Percentiles rank a stretch among this genome's conserved stretches.
Conservation (phyloP, 495 filamentous ascomycete species). For the Neurospora terricola region DNA sequence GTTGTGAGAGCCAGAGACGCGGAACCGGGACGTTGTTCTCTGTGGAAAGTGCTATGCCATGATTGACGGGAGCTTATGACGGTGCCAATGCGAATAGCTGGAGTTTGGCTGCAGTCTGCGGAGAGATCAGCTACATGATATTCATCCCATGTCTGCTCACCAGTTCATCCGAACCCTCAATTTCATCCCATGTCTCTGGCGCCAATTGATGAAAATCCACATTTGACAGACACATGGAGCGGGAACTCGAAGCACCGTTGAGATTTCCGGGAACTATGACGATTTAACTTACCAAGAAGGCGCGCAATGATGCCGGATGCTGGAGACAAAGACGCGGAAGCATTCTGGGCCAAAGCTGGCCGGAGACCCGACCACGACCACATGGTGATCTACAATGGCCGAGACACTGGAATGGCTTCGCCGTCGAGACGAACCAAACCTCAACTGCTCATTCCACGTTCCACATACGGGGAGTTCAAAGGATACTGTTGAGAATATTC, state of each 20-base stretch:
- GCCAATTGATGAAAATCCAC: conserved; percentile 1
- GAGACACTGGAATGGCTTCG: conserved; percentile 3
- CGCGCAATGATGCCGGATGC: conserved; percentile 14
- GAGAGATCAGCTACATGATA: not conserved
- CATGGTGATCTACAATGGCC: conserved; percentile 9
- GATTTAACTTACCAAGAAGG: not conserved
- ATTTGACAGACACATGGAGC: not conserved
- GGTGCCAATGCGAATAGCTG: conserved; percentile 5
- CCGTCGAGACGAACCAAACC: conserved; percentile 13
- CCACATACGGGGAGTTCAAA: not conserved
- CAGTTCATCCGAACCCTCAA: not conserved
- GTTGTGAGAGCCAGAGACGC: conserved; percentile 12
- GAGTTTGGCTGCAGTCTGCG: not conserved
- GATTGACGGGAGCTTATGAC: conserved; percentile 17
- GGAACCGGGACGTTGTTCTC: conserved; percentile 3
- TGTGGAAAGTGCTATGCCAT: conserved; percentile 20
- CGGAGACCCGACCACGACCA: conserved; percentile 17
- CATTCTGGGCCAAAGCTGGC: conserved; percentile 17
- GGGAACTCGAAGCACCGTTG: not conserved
- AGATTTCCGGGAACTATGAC: not conserved
- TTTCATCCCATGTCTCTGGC: conserved; percentile 2
- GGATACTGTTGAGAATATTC: not conserved
- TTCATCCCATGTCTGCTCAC: not conserved
- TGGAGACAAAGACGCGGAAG: conserved; percentile 7
- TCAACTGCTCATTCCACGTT: conserved; percentile 8